phyloP scores from a whole-genome alignment of 1,139 yeast genomes.

The Blastobotrys aristatus region DNA sequence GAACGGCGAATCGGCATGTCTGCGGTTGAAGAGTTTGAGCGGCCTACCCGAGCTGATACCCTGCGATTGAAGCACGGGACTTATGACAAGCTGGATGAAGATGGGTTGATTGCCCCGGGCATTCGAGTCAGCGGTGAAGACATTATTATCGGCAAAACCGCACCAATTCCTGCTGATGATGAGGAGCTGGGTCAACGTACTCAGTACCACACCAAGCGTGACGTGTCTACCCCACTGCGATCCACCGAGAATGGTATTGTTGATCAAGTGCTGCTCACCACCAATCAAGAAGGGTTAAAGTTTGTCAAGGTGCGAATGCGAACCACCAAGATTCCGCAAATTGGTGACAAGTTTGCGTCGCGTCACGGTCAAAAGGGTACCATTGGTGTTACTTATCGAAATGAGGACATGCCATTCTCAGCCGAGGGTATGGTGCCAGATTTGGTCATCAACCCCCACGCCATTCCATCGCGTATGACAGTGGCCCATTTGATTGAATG shows the following conservation, averaged over 20 bases:
- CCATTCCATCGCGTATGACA: conserved; percentile 99
- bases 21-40: conserved; percentile 91
- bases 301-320: conserved; percentile 98
- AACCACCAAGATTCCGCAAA: conserved; percentile 96
- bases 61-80: conserved; percentile 96
- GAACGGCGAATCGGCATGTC: conserved; percentile 99
- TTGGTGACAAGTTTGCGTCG: conserved; percentile 98
- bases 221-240: conserved; percentile 95
- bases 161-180: conserved; percentile 96
- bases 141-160: conserved; percentile 95
- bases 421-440: conserved; percentile 96
- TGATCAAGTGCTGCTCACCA: conserved; percentile 92
- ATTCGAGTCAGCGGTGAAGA: conserved; percentile 98
- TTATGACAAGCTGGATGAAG: conserved; percentile 95
- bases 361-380: conserved; percentile 99
- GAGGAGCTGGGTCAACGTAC: conserved; percentile 98
- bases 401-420: conserved; percentile 99
- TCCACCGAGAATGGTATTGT: conserved; percentile 98
- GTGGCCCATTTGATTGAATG: conserved; percentile 99
- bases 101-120: conserved; percentile 97
- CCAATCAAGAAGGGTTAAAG: conserved; percentile 96
- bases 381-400: conserved; percentile 96
- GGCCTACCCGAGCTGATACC: conserved; percentile 92
- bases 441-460: conserved; percentile 95
- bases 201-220: conserved; percentile 95